These are phyloP conservation scores for Russula ochroleuca DNA, from an alignment of 768 basidiomycete species.

Conservation along the genomic window DNA sequence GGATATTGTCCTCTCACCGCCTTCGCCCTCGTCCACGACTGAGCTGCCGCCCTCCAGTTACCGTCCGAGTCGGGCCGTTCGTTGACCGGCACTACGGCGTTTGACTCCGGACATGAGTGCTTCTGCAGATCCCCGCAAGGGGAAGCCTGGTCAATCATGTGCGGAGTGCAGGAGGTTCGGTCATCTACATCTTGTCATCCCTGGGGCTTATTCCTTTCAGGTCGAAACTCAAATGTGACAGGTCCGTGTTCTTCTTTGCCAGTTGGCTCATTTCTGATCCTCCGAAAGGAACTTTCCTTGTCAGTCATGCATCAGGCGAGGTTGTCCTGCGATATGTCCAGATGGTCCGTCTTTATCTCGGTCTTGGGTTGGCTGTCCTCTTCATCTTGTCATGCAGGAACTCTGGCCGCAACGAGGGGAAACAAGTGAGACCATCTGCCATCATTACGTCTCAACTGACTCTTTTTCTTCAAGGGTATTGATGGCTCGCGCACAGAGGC, in stretches of 20 bases:
- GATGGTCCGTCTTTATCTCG: slow-evolving; percentile 37
- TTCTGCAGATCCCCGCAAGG: slow-evolving; percentile 20
- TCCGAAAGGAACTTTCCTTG: slow-evolving; percentile 46
- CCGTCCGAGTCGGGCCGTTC: background rate
- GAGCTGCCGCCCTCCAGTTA: background rate
- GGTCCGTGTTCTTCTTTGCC: slow-evolving; percentile 27
- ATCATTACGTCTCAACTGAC: background rate
- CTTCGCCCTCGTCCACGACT: no score
- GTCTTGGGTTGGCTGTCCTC: background rate
- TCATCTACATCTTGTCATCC: background rate
- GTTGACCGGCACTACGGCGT: background rate
- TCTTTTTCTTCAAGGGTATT: slow-evolving; percentile 39
- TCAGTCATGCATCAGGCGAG: slow-evolving; percentile 51
- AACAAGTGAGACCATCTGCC: slow-evolving; percentile 42
- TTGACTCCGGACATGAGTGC: slow-evolving; percentile 14
- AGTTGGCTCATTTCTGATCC: no score
- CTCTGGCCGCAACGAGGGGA: slow-evolving; percentile 50
- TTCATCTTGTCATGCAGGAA: slow-evolving; percentile 34
- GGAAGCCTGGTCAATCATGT: slow-evolving; percentile 45
- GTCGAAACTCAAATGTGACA: slow-evolving; percentile 55
- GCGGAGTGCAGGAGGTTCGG: slow-evolving; percentile 49
- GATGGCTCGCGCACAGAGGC: slow-evolving; percentile 46
- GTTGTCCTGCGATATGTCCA: slow-evolving; percentile 50
- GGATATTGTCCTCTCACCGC: background rate
- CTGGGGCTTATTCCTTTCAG: slow-evolving; percentile 27